Conservation (phyloP, 352 stramenopile species). For the Phytophthora cajani region DNA sequence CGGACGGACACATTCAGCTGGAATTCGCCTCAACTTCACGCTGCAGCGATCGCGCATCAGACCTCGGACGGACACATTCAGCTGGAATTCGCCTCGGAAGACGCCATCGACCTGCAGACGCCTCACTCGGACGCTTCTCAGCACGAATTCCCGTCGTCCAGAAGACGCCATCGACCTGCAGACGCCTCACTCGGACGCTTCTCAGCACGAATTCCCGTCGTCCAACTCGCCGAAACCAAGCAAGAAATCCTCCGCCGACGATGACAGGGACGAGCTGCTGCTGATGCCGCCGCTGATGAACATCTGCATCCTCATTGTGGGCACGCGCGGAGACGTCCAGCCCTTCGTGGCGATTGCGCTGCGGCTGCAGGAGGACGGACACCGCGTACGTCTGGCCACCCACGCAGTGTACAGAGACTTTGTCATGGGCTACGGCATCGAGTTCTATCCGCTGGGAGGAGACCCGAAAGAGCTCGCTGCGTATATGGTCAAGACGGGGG, state of each 20-base stretch:
- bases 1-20: constrained; percentile 44
- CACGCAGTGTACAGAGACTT: constrained; percentile 84
- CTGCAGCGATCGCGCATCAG: constrained; percentile 26
- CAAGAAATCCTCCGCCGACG: not conserved
- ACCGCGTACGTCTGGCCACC: constrained; percentile 91
- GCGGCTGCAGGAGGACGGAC: constrained; percentile 73
- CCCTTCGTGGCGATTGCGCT: constrained; percentile 76
- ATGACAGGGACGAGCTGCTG: constrained; percentile 15
- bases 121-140: constrained; percentile 4
- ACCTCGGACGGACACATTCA: constrained; percentile 40
- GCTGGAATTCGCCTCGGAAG: constrained; percentile 41
- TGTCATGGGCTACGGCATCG: constrained; percentile 66
- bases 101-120: constrained; percentile 36
- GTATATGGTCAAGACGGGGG: constrained; percentile 45
- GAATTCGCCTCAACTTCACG: constrained; percentile 34
- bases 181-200: constrained; percentile 8
- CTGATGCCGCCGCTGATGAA: constrained; percentile 45
- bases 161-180: constrained; percentile 44
- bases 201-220: constrained; percentile 9
- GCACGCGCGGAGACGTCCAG: constrained; percentile 73
- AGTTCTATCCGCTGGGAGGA: constrained; percentile 73
- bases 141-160: constrained; percentile 9
- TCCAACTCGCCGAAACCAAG: constrained; percentile 1
- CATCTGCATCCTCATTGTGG: constrained; percentile 83
- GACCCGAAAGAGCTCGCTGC: constrained; percentile 73